These are phyloP conservation scores for Dalbergia cultrata DNA, from an alignment of 306 rosid genomes.

Conservation along the genomic window DNA sequence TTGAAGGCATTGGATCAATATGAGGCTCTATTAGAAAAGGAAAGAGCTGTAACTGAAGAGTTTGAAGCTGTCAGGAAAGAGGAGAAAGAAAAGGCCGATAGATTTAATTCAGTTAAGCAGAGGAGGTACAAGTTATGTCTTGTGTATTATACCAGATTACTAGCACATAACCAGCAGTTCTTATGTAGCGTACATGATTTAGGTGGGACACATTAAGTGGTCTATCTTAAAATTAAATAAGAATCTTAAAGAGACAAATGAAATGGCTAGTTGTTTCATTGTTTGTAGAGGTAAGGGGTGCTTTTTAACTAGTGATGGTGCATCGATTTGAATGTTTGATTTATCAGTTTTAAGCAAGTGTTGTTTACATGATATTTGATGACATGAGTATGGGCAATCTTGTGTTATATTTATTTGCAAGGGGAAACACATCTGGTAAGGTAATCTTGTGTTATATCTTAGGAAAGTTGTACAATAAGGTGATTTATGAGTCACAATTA, in stretches of 20 bases:
- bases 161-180: conserved; percentile 20
- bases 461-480: no score
- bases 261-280: not conserved
- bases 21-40: conserved; percentile 89
- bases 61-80: conserved; percentile 92
- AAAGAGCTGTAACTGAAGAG: conserved; percentile 82
- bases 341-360: no score
- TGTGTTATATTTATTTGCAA: no score
- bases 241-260: not conserved
- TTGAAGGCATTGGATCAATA: conserved; percentile 98
- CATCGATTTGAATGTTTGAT: no score
- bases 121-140: conserved; percentile 61
- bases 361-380: no score
- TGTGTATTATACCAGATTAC: not conserved
- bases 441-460: no score
- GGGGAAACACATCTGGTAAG: no score
- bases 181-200: not conserved
- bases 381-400: no score
- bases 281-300: no score
- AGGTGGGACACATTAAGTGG: not conserved
- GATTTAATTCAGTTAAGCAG: conserved; percentile 81
- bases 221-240: conserved; percentile 7
- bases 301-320: no score
- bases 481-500: no score
- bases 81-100: conserved; percentile 79